Evolutionary conservation across 2,329 filamentous ascomycete species (phyloP), one percentile per base, ranked within the genome.

Genomic region (Fusarium protoensiforme): DNA sequence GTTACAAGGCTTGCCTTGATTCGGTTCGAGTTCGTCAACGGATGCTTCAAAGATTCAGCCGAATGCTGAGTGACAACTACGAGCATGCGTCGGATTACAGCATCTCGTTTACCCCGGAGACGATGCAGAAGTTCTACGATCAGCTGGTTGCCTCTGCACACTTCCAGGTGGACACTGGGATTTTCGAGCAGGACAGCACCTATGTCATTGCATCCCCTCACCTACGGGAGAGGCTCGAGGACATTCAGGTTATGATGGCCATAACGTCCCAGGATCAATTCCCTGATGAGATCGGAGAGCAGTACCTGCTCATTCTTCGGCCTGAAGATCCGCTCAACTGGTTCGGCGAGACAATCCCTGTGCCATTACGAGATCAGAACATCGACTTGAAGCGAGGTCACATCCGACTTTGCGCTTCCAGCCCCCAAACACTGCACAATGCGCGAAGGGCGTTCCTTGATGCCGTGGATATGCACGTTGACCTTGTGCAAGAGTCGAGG

Each of bases 11-110:
- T 70, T 95, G 95, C 72, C 86, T 99, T 3, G 96, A 99, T 81
- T 98, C 96, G 1, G 97, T 98, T 24, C 94, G 96, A 78, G 95
- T 98, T 65, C 91, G 96, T 24, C 96, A 99, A 83, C 90, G 96
- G 82, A 98, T 98, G 89, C 87, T 99, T 72, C 97, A 98, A 80
- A 94, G 96, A 68, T 98, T 98, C 83, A 96, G 94, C 20, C 91
- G 95, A 74, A 94, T 97, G 80, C 84, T 99, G 63, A 95, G 93
- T 76, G 94, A 98, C 79, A 92, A 96, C 67, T 99, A 99, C 78
- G 96, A 99, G 81, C 98, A 99, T 79, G 94, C 94, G 7, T 97
- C 95, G 11, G 96, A 99, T 81, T 98, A 96, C 82, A 98, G 94
- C 81, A 93, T 98, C 78, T 92, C 93, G 38, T 88, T 95, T 51